Evolutionary conservation across 2,329 filamentous ascomycete genomes (phyloP), one percentile per base, ranked within the genome.

Genomic region (Ophiobolus disseminans): DNA sequence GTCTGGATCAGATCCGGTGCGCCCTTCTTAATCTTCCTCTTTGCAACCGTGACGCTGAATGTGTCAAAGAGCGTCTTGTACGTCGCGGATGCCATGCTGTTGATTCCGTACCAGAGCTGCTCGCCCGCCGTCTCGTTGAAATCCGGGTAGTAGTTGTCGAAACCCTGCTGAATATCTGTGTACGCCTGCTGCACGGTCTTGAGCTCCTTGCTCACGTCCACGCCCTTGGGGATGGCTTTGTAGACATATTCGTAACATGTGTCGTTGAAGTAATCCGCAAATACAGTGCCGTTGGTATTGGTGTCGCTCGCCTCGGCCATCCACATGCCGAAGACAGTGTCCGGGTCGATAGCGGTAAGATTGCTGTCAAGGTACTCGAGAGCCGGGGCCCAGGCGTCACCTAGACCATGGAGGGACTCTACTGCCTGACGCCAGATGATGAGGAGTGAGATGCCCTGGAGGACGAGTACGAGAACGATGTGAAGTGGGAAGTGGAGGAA

Each of bases 401-500:
- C 45, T 9, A 63, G 40, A 20, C 43, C 50, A 28, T 48, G 47
- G 16, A 62, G 48, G 13, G 57, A 60, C n/a, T 50, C 40, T 6
- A 69, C 48, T n/a, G 63, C 63, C 30, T 67, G 64, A 9, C 60
- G 50, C 67, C 68, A 73, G 34, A 66, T 58, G 41, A 73, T 60
- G 19, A 72, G 63, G 28, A 72, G 64, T 5, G 62, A 63, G 28
- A 69, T 57, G 40, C 68, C 68, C 40, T 72, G 65, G 4, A 72
- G 57, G 22, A 65, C 59, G 9, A 66, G 50, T 3, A 70, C 62
- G 16, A 69, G 49, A 8, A 56, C 53, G 4, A 63, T 50, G 50
- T 72, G 68, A 1, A 72, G 54, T 3, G 68, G 66, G 50, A 69
- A 69, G 49, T 72, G 68, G 4, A 62, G 35, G 17, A 66, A 63